phyloP scores from a whole-genome alignment of 164 flowering plant genomes.

The Aristolochia californica region DNA sequence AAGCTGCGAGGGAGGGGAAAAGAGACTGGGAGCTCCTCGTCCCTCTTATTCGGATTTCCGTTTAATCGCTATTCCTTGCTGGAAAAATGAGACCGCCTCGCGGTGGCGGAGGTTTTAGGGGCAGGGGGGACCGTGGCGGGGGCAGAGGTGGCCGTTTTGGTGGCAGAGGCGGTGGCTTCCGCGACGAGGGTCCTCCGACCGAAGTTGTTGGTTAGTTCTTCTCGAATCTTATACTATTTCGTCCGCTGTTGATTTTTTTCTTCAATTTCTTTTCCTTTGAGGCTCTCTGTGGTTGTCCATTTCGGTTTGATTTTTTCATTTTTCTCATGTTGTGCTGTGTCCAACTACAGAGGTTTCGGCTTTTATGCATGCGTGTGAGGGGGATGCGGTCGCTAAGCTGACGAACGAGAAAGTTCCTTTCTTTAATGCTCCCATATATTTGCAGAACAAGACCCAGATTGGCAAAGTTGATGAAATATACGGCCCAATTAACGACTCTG shows the following conservation, averaged over 20 bases:
- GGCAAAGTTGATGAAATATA: conserved; percentile 98
- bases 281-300: not conserved
- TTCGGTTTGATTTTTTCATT: too few relatives aligned
- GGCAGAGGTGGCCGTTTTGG: conserved; percentile 27
- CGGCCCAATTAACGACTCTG: conserved; percentile 96
- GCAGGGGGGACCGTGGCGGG: conserved; percentile 30
- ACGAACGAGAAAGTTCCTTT: conserved; percentile 83
- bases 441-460: conserved; percentile 89
- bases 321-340: not conserved
- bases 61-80: not conserved
- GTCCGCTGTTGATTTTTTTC: not conserved
- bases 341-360: conserved; percentile 61
- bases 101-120: conserved; percentile 42
- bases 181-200: conserved; percentile 76
- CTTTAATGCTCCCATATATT: conserved; percentile 87
- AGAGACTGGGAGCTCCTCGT: not conserved
- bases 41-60: not conserved
- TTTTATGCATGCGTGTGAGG: conserved; percentile 87
- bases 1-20: not conserved
- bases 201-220: conserved; percentile 58
- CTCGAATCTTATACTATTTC: not conserved
- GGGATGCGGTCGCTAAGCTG: conserved; percentile 91
- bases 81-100: conserved; percentile 66
- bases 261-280: not conserved
- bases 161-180: conserved; percentile 34